Evolutionary conservation across 2,329 filamentous ascomycete genomes (phyloP).

Genomic region (Penicillium sp.): DNA sequence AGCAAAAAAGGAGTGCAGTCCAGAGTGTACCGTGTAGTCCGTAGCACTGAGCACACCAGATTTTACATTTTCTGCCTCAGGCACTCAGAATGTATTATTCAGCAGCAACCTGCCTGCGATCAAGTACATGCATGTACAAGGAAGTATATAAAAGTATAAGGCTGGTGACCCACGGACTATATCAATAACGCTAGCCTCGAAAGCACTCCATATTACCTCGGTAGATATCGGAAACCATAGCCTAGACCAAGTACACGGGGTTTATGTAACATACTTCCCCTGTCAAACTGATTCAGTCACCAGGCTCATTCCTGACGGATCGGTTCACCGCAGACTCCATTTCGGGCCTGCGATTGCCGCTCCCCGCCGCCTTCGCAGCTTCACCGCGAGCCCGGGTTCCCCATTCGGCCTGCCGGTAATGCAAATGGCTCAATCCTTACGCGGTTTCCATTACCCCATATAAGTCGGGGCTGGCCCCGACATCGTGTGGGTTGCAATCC

Average conservation of each 20-base stretch:
- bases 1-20: background rate
- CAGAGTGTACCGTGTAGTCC: background rate
- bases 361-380: constrained; percentile 29
- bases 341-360: constrained; percentile 18
- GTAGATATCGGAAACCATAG: background rate
- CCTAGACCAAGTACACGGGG: background rate
- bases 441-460: constrained; percentile 12
- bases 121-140: background rate
- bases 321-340: constrained; percentile 39
- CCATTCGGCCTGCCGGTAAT: constrained; percentile 20
- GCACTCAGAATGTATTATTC: background rate
- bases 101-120: background rate
- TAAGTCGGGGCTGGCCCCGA: constrained; percentile 19
- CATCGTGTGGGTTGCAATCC: constrained; percentile 3
- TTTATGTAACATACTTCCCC: background rate
- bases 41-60: constrained; percentile 1
- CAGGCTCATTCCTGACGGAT: constrained; percentile 8
- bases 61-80: background rate
- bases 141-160: background rate
- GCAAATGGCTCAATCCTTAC: constrained; percentile 23
- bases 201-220: background rate
- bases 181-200: background rate
- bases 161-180: background rate
- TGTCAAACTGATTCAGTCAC: background rate
- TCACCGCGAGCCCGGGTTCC: constrained; percentile 29